These are phyloP conservation scores for Fistulifera solaris DNA, from an alignment of 108 stramenopile species.

Conservation along the genomic window DNA sequence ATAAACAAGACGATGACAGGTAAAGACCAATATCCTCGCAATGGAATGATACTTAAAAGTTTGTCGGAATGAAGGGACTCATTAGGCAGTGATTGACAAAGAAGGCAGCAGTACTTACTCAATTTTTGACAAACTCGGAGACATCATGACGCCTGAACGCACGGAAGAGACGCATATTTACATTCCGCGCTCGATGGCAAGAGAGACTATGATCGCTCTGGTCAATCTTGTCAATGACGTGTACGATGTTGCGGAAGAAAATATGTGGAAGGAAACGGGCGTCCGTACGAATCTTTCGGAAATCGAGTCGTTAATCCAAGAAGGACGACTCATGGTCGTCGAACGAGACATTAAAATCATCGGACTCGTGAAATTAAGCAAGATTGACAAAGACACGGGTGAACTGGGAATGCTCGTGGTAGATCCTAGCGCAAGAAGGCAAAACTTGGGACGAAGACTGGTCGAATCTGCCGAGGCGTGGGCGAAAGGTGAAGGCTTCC, in stretches of 20 bases:
- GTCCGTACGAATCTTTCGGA: not conserved
- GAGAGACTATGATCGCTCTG: not conserved
- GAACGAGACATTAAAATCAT: not conserved
- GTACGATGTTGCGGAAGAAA: slow-evolving; percentile 3
- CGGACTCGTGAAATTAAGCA: not conserved
- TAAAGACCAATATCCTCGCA: no score
- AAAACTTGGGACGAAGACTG: slow-evolving; percentile 1
- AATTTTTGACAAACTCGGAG: no score
- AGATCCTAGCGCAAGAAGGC: slow-evolving; percentile 4
- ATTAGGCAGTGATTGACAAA: no score
- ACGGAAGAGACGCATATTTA: no score
- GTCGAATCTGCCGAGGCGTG: slow-evolving; percentile 5
- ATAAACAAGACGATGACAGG: no score
- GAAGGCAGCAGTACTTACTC: no score
- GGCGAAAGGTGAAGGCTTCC: not conserved
- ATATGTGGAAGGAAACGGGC: slow-evolving; percentile 1
- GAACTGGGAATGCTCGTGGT: slow-evolving; percentile 9
- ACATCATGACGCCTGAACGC: no score
- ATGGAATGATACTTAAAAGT: no score
- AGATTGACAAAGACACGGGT: not conserved
- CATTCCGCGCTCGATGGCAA: no score
- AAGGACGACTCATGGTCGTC: slow-evolving; percentile 1
- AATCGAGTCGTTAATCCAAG: not conserved
- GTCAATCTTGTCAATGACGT: slow-evolving; percentile 1
- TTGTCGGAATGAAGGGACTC: no score